Percentiles rank a stretch among this genome's conserved stretches.
Conservation (phyloP, 148 eudicot species). For the Pouteria glomerata region DNA sequence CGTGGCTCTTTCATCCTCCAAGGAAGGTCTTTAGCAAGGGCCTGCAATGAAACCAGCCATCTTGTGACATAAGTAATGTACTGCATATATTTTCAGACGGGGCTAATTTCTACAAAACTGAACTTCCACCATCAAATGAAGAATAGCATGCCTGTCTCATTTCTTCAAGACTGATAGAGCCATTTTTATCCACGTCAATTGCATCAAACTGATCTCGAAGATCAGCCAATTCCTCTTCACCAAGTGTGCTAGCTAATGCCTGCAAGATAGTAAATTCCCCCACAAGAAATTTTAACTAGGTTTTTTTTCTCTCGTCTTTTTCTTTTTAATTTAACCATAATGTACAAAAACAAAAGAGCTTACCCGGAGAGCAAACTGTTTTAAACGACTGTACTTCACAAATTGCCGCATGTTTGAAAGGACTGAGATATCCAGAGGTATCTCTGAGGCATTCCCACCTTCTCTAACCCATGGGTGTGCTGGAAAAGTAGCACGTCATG, state of each 20-base stretch:
- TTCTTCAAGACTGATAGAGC: conserved; percentile 89
- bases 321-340: background rate
- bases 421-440: conserved; percentile 94
- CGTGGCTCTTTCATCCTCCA: conserved; percentile 85
- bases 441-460: conserved; percentile 89
- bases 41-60: conserved; percentile 39
- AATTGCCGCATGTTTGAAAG: conserved; percentile 83
- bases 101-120: background rate
- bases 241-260: conserved; percentile 91
- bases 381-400: conserved; percentile 84
- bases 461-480: conserved; percentile 99
- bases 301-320: no score
- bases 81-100: background rate
- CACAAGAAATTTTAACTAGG: background rate
- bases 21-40: conserved; percentile 88
- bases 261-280: conserved; percentile 18
- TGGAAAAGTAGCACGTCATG: conserved; percentile 27
- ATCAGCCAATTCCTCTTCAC: conserved; percentile 71
- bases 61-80: background rate
- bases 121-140: background rate
- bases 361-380: conserved; percentile 96
- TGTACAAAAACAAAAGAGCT: background rate
- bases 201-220: conserved; percentile 94
- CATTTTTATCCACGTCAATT: conserved; percentile 88
- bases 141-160: conserved; percentile 73